Evolutionary conservation across 1,139 yeast species (phyloP).

Genomic region (Blastobotrys capitulatus): DNA sequence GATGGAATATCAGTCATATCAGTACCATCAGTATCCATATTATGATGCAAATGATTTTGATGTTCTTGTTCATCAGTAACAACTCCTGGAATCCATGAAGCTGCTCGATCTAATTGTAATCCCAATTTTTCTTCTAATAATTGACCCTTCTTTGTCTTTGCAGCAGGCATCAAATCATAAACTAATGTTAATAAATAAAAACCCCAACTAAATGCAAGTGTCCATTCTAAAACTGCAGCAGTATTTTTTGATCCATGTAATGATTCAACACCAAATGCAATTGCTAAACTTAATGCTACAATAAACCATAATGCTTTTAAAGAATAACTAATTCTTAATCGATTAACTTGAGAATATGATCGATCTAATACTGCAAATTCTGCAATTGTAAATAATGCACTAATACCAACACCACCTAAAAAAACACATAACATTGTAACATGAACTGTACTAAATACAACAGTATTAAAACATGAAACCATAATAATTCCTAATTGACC

Average conservation of each 20-base stretch:
- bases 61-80: background rate
- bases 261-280: constrained; percentile 56
- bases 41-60: background rate
- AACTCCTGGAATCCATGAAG: constrained; percentile 22
- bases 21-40: background rate
- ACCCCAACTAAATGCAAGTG: constrained; percentile 78
- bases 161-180: constrained; percentile 59
- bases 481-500: constrained; percentile 77
- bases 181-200: constrained; percentile 58
- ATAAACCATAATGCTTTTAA: constrained; percentile 60
- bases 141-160: constrained; percentile 20
- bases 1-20: too few species aligned
- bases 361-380: constrained; percentile 60
- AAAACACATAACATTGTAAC: constrained; percentile 66
- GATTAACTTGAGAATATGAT: constrained; percentile 38
- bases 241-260: constrained; percentile 39
- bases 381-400: constrained; percentile 55
- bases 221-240: constrained; percentile 74
- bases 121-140: constrained; percentile 18
- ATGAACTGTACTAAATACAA: constrained; percentile 55
- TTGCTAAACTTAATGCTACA: constrained; percentile 65
- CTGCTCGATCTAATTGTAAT: constrained; percentile 14
- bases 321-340: constrained; percentile 40
- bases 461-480: constrained; percentile 70
- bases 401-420: constrained; percentile 61